A percentile compares a stretch with the other conserved stretches of the same genome.
Conservation (phyloP, 345 rosid species). For the Dipteronia dyeriana region DNA sequence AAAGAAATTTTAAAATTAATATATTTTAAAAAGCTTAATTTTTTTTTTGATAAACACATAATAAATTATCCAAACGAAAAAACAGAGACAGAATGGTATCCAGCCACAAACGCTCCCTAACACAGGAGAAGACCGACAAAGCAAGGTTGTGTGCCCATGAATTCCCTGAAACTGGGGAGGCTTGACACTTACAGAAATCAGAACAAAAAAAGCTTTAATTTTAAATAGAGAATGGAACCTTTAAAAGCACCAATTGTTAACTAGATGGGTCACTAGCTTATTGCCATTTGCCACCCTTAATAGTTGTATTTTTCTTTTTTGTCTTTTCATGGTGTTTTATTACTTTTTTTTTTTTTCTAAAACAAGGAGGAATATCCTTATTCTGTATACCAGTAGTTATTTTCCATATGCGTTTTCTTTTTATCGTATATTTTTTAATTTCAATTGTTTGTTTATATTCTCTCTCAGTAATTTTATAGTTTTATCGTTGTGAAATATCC, state of each 20-base stretch:
- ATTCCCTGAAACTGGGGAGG: too few relatives aligned
- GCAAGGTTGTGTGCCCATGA: too few relatives aligned
- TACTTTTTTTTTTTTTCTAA: neutral
- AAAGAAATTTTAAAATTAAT: neutral
- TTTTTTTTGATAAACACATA: too few relatives aligned
- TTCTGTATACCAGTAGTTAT: neutral
- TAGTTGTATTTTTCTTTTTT: neutral
- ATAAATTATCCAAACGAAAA: too few relatives aligned
- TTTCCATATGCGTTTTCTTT: slow-evolving; percentile 12
- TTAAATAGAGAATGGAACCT: neutral
- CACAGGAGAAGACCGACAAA: too few relatives aligned
- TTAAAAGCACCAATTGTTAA: neutral
- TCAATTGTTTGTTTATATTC: neutral
- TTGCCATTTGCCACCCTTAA: neutral
- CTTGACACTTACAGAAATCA: too few relatives aligned
- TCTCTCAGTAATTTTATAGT: neutral
- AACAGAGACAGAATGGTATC: too few relatives aligned
- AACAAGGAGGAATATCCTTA: neutral
- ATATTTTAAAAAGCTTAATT: neutral
- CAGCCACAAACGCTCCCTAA: too few relatives aligned
- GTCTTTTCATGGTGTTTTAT: neutral
- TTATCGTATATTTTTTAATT: neutral
- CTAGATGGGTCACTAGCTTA: neutral
- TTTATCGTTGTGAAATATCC: neutral
- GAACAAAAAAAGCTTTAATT: neutral